Percentiles rank a stretch among this genome's conserved stretches.
These are phyloP conservation scores for Metschnikowia borealis DNA, from an alignment of 805 yeast genomes.

Conservation along the genomic window DNA sequence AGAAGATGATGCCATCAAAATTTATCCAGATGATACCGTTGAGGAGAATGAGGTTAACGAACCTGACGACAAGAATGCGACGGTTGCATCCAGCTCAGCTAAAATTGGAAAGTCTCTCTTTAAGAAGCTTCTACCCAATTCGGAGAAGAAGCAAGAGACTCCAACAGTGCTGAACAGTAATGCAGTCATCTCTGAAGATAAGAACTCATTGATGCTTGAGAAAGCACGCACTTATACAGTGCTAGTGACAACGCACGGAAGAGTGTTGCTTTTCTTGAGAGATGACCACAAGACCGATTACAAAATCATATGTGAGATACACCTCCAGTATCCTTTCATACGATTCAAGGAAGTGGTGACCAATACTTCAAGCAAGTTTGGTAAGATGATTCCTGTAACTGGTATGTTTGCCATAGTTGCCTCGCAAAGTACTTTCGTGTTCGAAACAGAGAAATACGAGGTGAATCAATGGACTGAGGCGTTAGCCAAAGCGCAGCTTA, in stretches of 20 bases:
- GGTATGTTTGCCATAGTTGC: constrained; percentile 58
- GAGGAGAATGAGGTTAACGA: constrained; percentile 5
- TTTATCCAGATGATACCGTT: constrained; percentile 4
- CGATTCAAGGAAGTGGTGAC: constrained; percentile 57
- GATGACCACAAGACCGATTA: constrained; percentile 37
- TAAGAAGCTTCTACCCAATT: constrained; percentile 21
- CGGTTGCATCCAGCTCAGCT: constrained; percentile 8
- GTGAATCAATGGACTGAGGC: constrained; percentile 46
- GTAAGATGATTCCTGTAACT: constrained; percentile 31
- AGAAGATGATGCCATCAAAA: constrained; percentile 16
- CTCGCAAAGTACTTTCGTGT: constrained; percentile 48
- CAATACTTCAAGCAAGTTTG: constrained; percentile 25
- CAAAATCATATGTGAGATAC: constrained; percentile 52
- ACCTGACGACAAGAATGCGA: constrained; percentile 8
- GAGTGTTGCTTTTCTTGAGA: constrained; percentile 52
- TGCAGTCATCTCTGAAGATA: constrained; percentile 3
- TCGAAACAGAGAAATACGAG: constrained; percentile 52
- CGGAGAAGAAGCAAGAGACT: constrained; percentile 14
- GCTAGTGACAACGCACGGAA: constrained; percentile 58
- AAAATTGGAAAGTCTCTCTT: constrained; percentile 18
- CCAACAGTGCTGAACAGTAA: constrained; percentile 1
- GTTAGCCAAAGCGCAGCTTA: constrained; percentile 20
- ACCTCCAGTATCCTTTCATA: constrained; percentile 48
- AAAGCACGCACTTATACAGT: constrained; percentile 47
- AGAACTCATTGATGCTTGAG: constrained; percentile 22